Percentiles rank a stretch among this genome's conserved stretches.
These are phyloP conservation scores for Pleurotus tuber-regium DNA, from an alignment of 768 basidiomycete genomes.

Conservation along the genomic window DNA sequence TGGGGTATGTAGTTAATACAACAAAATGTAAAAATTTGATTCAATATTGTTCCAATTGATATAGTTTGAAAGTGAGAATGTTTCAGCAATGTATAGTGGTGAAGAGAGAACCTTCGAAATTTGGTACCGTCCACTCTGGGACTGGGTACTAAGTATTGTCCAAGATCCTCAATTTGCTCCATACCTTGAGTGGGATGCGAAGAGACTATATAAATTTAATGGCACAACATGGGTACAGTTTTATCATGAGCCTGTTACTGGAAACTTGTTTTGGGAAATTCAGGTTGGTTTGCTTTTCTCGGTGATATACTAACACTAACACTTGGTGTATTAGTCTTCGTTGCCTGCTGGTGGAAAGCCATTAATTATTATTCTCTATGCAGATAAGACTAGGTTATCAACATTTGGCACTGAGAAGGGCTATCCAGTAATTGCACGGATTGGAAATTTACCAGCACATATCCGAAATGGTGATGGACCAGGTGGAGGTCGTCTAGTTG, in stretches of 20 bases:
- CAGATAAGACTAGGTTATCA: conserved; percentile 38
- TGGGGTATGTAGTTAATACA: conserved; percentile 7
- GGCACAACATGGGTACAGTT: conserved; percentile 24
- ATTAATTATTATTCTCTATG: conserved; percentile 33
- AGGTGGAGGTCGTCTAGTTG: conserved; percentile 33
- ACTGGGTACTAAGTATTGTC: conserved; percentile 27
- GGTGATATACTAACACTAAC: not conserved
- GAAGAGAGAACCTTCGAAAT: conserved; percentile 18
- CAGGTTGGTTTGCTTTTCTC: conserved; percentile 25
- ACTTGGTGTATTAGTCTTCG: conserved; percentile 6
- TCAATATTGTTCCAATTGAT: conserved; percentile 11
- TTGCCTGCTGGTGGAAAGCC: conserved; percentile 25
- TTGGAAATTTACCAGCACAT: conserved; percentile 28
- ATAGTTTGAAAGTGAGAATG: conserved; percentile 16
- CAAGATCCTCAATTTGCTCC: conserved; percentile 20
- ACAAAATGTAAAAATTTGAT: too few relatives aligned
- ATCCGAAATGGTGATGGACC: conserved; percentile 31
- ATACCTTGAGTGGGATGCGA: conserved; percentile 30
- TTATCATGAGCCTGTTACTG: conserved; percentile 37
- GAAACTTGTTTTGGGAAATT: conserved; percentile 31
- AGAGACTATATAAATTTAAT: conserved; percentile 25
- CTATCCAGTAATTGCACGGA: conserved; percentile 33
- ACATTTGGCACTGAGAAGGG: conserved; percentile 36
- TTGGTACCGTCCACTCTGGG: conserved; percentile 19
- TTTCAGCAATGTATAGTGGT: conserved; percentile 19